Conservation (phyloP, 2,329 filamentous ascomycete species). For the Cladosporium sp. region DNA sequence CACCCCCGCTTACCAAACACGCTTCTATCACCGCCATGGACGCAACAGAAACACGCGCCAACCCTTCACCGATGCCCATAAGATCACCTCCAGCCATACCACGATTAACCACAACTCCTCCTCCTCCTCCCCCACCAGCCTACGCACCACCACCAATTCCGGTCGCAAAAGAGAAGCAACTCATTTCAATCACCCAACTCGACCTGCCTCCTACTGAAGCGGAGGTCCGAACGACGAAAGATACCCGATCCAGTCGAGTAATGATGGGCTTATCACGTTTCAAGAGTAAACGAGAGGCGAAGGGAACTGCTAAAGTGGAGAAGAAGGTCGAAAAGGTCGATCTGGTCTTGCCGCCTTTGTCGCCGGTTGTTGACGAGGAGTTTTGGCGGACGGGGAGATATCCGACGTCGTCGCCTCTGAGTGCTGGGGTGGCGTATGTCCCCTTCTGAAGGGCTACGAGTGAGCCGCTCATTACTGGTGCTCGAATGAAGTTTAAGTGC, state of each 20-base stretch:
- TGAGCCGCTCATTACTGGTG: too few species aligned
- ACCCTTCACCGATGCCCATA: not conserved
- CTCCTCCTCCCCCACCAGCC: not conserved
- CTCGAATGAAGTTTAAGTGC: too few species aligned
- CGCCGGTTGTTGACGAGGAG: conserved; percentile 4
- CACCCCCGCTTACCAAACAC: not conserved
- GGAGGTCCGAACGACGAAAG: not conserved
- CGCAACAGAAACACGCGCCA: not conserved
- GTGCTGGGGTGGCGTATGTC: not conserved
- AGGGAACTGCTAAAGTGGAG: not conserved
- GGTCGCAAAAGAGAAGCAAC: not conserved
- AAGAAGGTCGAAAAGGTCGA: not conserved
- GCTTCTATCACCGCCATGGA: not conserved
- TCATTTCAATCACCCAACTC: not conserved
- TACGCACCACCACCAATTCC: not conserved
- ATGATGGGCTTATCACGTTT: not conserved
- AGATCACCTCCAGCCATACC: not conserved
- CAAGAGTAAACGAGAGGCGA: not conserved
- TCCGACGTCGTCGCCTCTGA: not conserved
- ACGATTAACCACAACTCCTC: not conserved
- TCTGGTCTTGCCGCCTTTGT: not conserved
- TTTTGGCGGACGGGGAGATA: conserved; percentile 6
- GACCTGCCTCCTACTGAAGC: not conserved
- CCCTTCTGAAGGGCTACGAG: not conserved
- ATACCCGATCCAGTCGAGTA: not conserved